Base-by-base conservation (phyloP, 768 basidiomycete genomes). In the Rhizopogon sp. region DNA sequence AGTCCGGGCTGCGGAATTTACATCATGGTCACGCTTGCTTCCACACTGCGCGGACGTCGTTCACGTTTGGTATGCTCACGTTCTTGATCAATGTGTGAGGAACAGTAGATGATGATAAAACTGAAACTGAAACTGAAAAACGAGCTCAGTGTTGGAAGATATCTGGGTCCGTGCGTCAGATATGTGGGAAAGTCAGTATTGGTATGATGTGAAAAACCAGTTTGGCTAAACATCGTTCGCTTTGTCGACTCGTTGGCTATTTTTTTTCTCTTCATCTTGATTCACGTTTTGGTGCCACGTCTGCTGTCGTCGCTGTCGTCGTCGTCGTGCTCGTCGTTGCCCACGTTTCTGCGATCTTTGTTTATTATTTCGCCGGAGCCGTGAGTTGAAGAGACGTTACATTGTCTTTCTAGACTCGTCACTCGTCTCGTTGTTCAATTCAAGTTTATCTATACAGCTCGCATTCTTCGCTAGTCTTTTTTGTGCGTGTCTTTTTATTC, bases 391-490 rank as follows among this genome's bases (percentile, higher is more conserved):
- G 47, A 49, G 47, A 49, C 47, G 47, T 37, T 29, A 37, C 47
- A 16, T 37, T 49, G 20, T 49, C 46, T 47, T 49, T 33, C 46
- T 49, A 22, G 46, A 49, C 46, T 49, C 17, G 46, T 49, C 46
- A 17, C 20, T 25, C 31, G 45, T 47, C 33, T 47, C 46, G 13
- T 25, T 25, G 20, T 47, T 47, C 46, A 47, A 33, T 49, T 49
- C 46, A 49, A 49, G 47, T 49, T 49, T 49, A 49, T 49, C 47
- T 49, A 49, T 49, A 49, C 47, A 49, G 37, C 35, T 37, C 47
- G 47, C 47, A 49, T 35, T 37, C 47, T 49, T 49, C 47, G 8
- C 47, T 17, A 35, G 35, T 49, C 46, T 47, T 49, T 33, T 49
- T 49, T 49, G 47, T 49, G 47, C 47, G 47, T 49, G 35, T 49